Evolutionary conservation across 805 yeast species (phyloP).

Genomic region (Starmerella sp.): DNA sequence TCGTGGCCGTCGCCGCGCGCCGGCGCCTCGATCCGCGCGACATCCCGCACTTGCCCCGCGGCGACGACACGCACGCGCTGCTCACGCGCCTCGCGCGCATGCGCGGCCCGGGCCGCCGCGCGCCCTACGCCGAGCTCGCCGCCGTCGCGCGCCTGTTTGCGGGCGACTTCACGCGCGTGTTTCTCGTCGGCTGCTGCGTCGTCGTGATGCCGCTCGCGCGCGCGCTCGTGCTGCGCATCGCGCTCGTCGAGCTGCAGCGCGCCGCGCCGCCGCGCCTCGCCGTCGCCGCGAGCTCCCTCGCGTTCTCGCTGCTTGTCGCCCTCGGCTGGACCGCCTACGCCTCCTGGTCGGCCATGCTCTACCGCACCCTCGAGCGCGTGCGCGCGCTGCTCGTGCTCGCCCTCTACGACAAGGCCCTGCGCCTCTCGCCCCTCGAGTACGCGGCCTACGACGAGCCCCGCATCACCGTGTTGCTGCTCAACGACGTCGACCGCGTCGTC

Average conservation of each 20-base stretch:
- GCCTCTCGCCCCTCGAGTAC: not conserved
- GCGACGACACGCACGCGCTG: not conserved
- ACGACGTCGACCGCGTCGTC: not conserved
- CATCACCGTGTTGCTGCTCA: not conserved
- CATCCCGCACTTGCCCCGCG: not conserved
- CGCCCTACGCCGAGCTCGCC: not conserved
- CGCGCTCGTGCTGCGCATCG: not conserved
- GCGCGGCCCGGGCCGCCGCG: not conserved
- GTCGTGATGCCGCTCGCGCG: not conserved
- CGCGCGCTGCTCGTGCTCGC: not conserved
- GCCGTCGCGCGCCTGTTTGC: constrained; percentile 1
- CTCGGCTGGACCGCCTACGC: not conserved
- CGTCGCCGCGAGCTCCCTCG: too few species aligned
- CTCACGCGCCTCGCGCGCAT: not conserved
- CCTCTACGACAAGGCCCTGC: not conserved
- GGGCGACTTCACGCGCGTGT: constrained; percentile 7
- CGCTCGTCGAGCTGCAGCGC: not conserved
- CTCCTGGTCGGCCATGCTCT: not conserved
- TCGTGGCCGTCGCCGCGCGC: not conserved
- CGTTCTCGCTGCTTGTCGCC: not conserved
- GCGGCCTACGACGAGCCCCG: not conserved
- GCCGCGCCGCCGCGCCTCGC: too few species aligned
- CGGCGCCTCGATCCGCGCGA: not conserved
- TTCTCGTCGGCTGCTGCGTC: not conserved
- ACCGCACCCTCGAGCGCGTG: too few species aligned